These are phyloP conservation scores for Viola pubescens DNA, from an alignment of 441 rosid species.

Conservation along the genomic window DNA sequence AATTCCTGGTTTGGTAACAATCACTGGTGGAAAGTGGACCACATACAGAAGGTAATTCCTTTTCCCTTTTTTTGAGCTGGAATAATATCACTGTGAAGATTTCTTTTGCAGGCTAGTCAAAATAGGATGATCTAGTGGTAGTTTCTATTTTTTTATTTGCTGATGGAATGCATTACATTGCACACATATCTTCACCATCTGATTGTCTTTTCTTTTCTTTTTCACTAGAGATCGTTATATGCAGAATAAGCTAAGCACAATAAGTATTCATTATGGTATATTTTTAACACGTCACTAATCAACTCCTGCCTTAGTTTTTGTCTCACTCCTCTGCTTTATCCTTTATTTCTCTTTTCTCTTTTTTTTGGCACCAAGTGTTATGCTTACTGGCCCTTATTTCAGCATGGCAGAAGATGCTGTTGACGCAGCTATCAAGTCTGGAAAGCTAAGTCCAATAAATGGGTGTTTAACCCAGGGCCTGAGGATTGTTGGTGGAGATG, in stretches of 20 bases:
- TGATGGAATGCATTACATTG: too few relatives aligned
- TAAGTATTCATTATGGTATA: too few relatives aligned
- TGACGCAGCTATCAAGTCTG: conserved; percentile 69
- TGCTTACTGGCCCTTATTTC: conserved; percentile 34
- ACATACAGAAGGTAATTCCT: conserved; percentile 76
- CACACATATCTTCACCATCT: too few relatives aligned
- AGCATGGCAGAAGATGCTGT: conserved; percentile 99
- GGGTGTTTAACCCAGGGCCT: conserved; percentile 50
- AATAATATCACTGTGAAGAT: neutral
- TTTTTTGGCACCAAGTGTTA: conserved; percentile 1
- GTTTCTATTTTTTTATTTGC: too few relatives aligned
- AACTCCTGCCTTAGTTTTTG: neutral
- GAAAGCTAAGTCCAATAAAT: conserved; percentile 55
- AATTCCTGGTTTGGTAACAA: conserved; percentile 81
- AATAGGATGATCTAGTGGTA: too few relatives aligned
- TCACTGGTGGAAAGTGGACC: conserved; percentile 99
- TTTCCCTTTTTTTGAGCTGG: conserved; percentile 1
- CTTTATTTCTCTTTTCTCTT: neutral
- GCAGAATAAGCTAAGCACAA: too few relatives aligned
- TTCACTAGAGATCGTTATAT: too few relatives aligned
- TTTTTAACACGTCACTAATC: neutral
- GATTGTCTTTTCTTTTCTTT: too few relatives aligned
- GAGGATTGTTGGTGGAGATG: conserved; percentile 65
- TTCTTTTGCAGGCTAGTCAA: too few relatives aligned
- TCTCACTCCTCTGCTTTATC: neutral